These are phyloP conservation scores for Colletotrichum chlorophyti DNA, from an alignment of 2,329 filamentous ascomycete species.

Conservation along the genomic window DNA sequence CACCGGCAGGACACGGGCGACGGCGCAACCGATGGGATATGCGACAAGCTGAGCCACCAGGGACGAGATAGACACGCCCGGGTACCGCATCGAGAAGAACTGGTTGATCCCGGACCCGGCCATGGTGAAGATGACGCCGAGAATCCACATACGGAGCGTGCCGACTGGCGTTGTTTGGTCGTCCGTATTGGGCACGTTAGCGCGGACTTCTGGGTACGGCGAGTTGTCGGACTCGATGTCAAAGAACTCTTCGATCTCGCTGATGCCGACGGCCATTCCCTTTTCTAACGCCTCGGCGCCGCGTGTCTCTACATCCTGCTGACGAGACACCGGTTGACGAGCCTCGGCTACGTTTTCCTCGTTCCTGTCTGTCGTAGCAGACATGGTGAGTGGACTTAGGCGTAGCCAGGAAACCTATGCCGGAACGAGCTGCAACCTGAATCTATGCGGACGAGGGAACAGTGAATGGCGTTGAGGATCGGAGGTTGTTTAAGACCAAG, in stretches of 20 bases:
- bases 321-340: not conserved
- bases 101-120: constrained; percentile 42
- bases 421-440: too few species aligned
- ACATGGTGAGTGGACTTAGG: not conserved
- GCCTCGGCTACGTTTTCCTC: not conserved
- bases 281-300: constrained; percentile 11
- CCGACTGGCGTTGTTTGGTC: constrained; percentile 41
- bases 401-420: too few species aligned
- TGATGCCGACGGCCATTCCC: constrained; percentile 18
- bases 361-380: not conserved
- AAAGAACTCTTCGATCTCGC: constrained; percentile 18
- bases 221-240: constrained; percentile 35
- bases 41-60: constrained; percentile 45
- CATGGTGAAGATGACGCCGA: constrained; percentile 41
- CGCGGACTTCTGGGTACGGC: constrained; percentile 45
- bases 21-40: constrained; percentile 43
- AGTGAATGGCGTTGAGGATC: too few species aligned
- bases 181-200: constrained; percentile 48
- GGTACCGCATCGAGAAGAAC: constrained; percentile 46
- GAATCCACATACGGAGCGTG: constrained; percentile 43
- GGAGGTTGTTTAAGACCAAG: too few species aligned
- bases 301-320: not conserved
- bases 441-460: too few species aligned
- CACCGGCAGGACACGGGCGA: constrained; percentile 41
- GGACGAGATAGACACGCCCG: constrained; percentile 43